phyloP scores from a whole-genome alignment of 176 grass and related monocot species.

The Zea mays region Zm-B73-REFERENCE-NAM-5.0 NC_050098.1:148186501-148187000 shows the following conservation, averaged over 20 bases:
- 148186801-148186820: no score
- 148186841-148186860: no score
- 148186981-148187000: neutral
- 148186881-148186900: no score
- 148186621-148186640: neutral
- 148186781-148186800: no score
- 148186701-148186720: no score
- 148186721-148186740: no score
- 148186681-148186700: conserved; percentile 5
- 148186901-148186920: no score
- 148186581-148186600: neutral
- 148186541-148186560: neutral
- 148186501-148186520: conserved; percentile 40
- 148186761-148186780: no score
- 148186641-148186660: neutral
- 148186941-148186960: neutral
- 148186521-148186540: conserved; percentile 25
- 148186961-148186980: neutral
- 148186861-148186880: no score
- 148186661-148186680: neutral
- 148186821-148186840: no score
- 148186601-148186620: neutral
- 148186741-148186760: no score
- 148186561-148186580: neutral
- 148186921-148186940: neutral